Base-by-base conservation (phyloP, 2,329 filamentous ascomycete species). In the Cytospora paraplurivora region DNA sequence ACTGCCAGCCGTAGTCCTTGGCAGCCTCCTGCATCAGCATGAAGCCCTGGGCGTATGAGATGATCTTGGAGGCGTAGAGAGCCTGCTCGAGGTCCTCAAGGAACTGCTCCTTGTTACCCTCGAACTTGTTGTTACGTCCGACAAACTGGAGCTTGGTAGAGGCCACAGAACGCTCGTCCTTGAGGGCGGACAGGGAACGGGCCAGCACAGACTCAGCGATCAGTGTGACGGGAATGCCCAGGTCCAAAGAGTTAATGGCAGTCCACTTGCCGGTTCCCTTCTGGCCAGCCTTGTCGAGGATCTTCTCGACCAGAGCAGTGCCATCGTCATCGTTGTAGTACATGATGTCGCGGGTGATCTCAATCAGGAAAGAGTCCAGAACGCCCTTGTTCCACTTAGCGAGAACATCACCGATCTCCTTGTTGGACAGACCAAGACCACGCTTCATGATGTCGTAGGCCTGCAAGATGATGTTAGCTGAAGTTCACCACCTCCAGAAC, bases 181-280 rank as follows among this genome's bases (percentile, higher is more conserved):
- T 99, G 82, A 98, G 87, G 69, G 90, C 90, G 71, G 91, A 96
- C 79, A 99, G 79, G 86, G 95, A 98, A 75, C 95, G 92, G 71
- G 93, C 87, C 76, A 98, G 93, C 72, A 99, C 95, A 71, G 95
- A 90, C 86, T 99, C 95, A 67, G 94, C 95, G 72, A 99, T 99
- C 72, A 99, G 84, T 67, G 95, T 98, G 72, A 99, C 95, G 76
- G 95, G 95, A 92, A 96, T 96, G 75, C 95, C 95, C 67, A 99
- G 90, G 79, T 99, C 95, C 66, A 99, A 89, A 70, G 95, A 93
- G 82, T 99, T 99, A 83, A 99, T 96, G 75, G 95, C 94, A 71
- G 95, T 99, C 95, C 95, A 99, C 87, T 99, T 98, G 82, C 95
- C 95, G 72, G 95, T 98, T 82, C 95, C 95, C 86, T 99, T 99